A percentile compares a stretch with the other conserved stretches of the same genome.
These are phyloP conservation scores for Geotrichum klebahnii DNA, from an alignment of 1,139 yeast species.

Conservation along the genomic window DNA sequence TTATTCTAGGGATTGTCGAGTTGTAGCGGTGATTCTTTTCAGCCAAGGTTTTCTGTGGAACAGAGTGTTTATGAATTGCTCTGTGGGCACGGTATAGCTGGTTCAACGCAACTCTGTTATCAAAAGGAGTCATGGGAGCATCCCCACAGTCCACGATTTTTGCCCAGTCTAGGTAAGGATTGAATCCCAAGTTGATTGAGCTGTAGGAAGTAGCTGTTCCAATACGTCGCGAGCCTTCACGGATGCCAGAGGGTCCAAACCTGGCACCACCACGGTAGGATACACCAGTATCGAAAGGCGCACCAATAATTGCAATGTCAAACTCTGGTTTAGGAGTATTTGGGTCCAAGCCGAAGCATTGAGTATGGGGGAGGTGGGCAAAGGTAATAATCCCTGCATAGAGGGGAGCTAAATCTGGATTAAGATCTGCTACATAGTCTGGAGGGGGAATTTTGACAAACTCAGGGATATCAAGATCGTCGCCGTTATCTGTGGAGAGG, in stretches of 20 bases:
- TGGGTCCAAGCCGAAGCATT: conserved; percentile 50
- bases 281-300: conserved; percentile 74
- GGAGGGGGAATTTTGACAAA: conserved; percentile 19
- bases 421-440: conserved; percentile 21
- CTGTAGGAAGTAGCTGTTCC: conserved; percentile 28
- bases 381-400: conserved; percentile 58
- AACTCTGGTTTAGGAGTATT: conserved; percentile 39
- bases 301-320: conserved; percentile 70
- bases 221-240: conserved; percentile 63
- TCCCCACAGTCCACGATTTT: conserved; percentile 72
- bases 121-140: conserved; percentile 78
- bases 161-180: conserved; percentile 58
- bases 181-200: conserved; percentile 58
- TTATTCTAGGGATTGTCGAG: conserved; percentile 47
- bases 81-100: conserved; percentile 66
- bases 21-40: conserved; percentile 16
- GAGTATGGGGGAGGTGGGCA: conserved; percentile 62
- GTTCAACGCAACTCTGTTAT: conserved; percentile 60
- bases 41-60: conserved; percentile 44
- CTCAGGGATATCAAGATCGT: background rate
- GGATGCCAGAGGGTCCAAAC: conserved; percentile 72
- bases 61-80: conserved; percentile 64
- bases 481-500: background rate
- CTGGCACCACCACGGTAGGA: conserved; percentile 73
- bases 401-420: conserved; percentile 16